These are phyloP conservation scores for Oemleria cerasiformis DNA, from an alignment of 306 rosid genomes.

Conservation along the genomic window DNA sequence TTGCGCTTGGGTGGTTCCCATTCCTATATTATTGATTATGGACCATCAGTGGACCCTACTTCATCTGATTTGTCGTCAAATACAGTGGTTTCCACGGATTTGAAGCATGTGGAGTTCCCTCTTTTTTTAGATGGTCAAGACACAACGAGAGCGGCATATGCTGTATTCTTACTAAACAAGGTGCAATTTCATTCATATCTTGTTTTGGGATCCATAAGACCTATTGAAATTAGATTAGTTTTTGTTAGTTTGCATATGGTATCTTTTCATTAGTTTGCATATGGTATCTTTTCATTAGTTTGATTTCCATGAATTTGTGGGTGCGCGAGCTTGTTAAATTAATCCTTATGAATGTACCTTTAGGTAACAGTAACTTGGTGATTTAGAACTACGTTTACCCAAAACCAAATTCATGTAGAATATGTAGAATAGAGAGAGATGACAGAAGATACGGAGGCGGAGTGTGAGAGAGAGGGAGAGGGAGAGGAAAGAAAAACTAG, in stretches of 20 bases:
- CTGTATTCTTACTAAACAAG: slow-evolving; percentile 89
- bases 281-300: not conserved
- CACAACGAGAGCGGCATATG: slow-evolving; percentile 92
- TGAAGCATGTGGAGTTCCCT: slow-evolving; percentile 74
- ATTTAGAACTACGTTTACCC: not conserved
- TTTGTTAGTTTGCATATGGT: not conserved
- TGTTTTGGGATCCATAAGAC: not conserved
- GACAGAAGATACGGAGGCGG: not conserved
- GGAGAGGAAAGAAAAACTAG: not conserved
- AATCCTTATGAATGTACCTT: not conserved
- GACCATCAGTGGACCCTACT: slow-evolving; percentile 66
- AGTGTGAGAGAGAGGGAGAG: not conserved
- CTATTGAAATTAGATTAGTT: not conserved
- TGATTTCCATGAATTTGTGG: not conserved
- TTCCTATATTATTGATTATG: slow-evolving; percentile 74
- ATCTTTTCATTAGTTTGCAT: not conserved
- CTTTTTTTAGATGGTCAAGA: slow-evolving; percentile 93
- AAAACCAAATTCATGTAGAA: not conserved
- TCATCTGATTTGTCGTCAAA: slow-evolving; percentile 51
- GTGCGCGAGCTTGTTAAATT: not conserved
- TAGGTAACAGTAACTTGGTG: not conserved
- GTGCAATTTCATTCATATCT: slow-evolving; percentile 34
- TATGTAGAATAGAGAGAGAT: not conserved
- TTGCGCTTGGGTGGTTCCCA: slow-evolving; percentile 78
- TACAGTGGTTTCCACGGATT: slow-evolving; percentile 32